Evolutionary conservation across 768 basidiomycete genomes (phyloP).

Genomic region (Leccinum subgranulosum): DNA sequence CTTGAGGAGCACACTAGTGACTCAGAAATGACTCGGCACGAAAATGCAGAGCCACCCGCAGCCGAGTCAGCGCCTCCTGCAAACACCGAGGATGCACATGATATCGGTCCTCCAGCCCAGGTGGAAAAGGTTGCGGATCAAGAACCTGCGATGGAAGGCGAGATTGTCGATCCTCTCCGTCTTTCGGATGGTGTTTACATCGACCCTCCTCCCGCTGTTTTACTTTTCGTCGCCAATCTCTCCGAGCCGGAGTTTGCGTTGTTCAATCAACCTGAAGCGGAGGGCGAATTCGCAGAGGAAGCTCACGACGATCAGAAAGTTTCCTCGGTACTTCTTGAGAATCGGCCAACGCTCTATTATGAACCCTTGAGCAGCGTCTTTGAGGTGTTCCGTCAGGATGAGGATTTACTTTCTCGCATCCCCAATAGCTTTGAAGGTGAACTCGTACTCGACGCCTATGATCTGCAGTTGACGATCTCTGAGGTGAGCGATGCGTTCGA

Average conservation of each 20-base stretch:
- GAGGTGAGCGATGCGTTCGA: conserved; percentile 45
- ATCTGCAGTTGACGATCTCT: conserved; percentile 58
- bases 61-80: conserved; percentile 10
- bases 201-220: conserved; percentile 69
- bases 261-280: conserved; percentile 51
- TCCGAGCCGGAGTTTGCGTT: conserved; percentile 43
- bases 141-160: conserved; percentile 9
- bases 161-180: conserved; percentile 46
- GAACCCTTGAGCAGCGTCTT: conserved; percentile 70
- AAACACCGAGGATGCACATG: conserved; percentile 6
- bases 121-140: conserved; percentile 15
- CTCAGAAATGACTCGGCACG: conserved; percentile 11
- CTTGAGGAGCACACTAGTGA: conserved; percentile 1
- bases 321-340: conserved; percentile 51
- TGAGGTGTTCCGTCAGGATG: conserved; percentile 67
- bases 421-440: conserved; percentile 55
- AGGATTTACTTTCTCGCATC: conserved; percentile 41
- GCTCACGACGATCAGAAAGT: conserved; percentile 15
- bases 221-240: conserved; percentile 44
- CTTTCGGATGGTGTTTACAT: conserved; percentile 69
- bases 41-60: conserved; percentile 5
- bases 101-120: background rate
- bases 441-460: conserved; percentile 67
- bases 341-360: conserved; percentile 71
- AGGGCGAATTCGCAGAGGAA: conserved; percentile 18